Evolutionary conservation across 1,139 yeast species (phyloP), one percentile per base, ranked within the genome.

Genomic region (Protomyces arabidopsidicola): DNA sequence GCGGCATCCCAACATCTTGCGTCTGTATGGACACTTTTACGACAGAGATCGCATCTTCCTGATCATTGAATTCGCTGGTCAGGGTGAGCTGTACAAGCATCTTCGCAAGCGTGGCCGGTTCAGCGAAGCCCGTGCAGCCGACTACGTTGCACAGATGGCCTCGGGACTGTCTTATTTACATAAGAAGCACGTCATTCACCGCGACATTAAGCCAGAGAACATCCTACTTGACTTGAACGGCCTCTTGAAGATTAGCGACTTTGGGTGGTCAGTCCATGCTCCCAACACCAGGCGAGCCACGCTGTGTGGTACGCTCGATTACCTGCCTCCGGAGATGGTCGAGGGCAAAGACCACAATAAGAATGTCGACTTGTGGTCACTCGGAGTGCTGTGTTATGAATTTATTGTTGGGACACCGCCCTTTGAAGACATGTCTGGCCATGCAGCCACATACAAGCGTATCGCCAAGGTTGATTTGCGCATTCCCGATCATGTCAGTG

Each of bases 271-370:
- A 65, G 95, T 91, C 0, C 87, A 79, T 68, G 82, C 83, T 1
- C 84, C 85, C 0, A 73, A 78, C 2, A 63, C 70, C 22, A 66
- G 85, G 68, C 77, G 98, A 70, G 80, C 84, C 20, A 93, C 98
- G 0, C 83, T 93, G 77, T 93, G 98, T 75, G 98, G 98, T 0
- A 93, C 98, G 0, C 78, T 93, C 50, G 98, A 93, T 74, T 93
- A 93, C 71, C 76, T 93, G 18, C 95, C 98, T 0, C 98, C 98
- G 2, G 98, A 93, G 76, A 87, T 93, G 89, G 89, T 93, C 14
- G 95, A 87, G 69, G 85, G 88, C 1, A 84, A 83, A 70, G 87
- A 85, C 42, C 96, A 93, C 71, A 95, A 88, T 71, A 81, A 80
- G 65, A 79, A 81, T 55, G 97, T 90, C 0, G 98, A 93, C 73